Evolutionary conservation across 208 protist species (phyloP).

Genomic region (Porcisia deanei): DNA sequence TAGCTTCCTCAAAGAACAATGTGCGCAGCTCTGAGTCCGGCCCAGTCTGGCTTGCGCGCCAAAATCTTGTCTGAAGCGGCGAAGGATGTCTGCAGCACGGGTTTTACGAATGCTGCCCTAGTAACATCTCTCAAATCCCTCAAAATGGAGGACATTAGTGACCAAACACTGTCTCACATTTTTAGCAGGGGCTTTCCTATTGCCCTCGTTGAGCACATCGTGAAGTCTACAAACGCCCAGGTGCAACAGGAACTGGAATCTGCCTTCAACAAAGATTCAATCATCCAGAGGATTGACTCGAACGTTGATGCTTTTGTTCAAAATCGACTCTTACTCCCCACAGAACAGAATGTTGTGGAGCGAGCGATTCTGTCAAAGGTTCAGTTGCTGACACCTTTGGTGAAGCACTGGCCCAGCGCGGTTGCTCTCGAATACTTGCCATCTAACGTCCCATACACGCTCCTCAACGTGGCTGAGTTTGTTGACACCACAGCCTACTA

Average conservation of each 20-base stretch:
- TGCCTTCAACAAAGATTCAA: constrained; percentile 53
- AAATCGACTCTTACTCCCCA: constrained; percentile 40
- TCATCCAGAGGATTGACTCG: constrained; percentile 44
- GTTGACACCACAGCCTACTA: constrained; percentile 72
- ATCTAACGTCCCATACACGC: constrained; percentile 67
- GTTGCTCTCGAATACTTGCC: constrained; percentile 63
- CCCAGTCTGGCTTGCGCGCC: constrained; percentile 27
- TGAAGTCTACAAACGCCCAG: constrained; percentile 40
- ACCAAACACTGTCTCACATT: constrained; percentile 29
- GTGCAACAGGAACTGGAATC: constrained; percentile 46
- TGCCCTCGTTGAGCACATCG: constrained; percentile 68
- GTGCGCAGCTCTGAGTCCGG: constrained; percentile 29
- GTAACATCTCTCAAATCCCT: constrained; percentile 27
- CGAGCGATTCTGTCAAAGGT: constrained; percentile 58
- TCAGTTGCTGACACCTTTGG: constrained; percentile 41
- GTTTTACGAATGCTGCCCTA: constrained; percentile 47
- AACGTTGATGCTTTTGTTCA: constrained; percentile 62
- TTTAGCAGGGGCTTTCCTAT: constrained; percentile 69
- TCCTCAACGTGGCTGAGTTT: constrained; percentile 69
- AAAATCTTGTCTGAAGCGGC: constrained; percentile 43
- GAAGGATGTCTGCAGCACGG: constrained; percentile 39
- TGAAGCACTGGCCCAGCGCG: constrained; percentile 57
- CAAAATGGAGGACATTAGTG: constrained; percentile 16
- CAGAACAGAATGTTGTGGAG: constrained; percentile 44
- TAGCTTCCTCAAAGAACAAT: background rate